Conservation (phyloP, 352 stramenopile species). For the Lagenidium sp. region DNA sequence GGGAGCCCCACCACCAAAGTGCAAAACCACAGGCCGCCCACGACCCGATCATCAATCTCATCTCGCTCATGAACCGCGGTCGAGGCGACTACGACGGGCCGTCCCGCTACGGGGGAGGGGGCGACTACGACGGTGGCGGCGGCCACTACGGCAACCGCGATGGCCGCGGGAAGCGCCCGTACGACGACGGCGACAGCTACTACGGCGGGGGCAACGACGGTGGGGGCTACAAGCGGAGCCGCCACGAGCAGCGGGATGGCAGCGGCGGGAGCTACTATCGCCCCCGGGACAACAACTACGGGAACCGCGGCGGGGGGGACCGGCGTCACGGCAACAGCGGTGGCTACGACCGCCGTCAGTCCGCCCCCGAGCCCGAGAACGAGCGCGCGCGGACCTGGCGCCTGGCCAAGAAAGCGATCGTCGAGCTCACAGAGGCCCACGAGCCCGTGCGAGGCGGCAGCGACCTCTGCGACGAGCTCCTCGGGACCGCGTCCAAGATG, state of each 20-base stretch:
- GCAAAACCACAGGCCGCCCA: too few species aligned
- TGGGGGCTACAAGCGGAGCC: constrained; percentile 50
- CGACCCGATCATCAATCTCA: too few species aligned
- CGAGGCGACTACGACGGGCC: constrained; percentile 20
- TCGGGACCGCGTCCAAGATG: constrained; percentile 27
- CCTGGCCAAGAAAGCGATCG: constrained; percentile 59
- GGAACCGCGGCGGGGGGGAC: constrained; percentile 8
- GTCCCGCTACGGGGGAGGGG: constrained; percentile 35
- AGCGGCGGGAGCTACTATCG: constrained; percentile 14
- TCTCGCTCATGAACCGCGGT: constrained; percentile 16
- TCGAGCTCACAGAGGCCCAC: constrained; percentile 50
- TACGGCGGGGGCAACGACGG: constrained; percentile 16
- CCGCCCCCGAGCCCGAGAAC: constrained; percentile 27
- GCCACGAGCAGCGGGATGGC: constrained; percentile 29
- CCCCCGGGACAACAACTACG: constrained; percentile 10
- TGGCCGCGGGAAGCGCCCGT: constrained; percentile 50
- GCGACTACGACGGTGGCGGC: constrained; percentile 6
- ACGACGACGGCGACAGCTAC: constrained; percentile 33
- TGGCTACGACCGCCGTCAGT: constrained; percentile 17
- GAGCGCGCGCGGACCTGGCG: constrained; percentile 61
- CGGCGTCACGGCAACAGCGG: constrained; percentile 11
- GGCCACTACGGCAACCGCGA: constrained; percentile 6
- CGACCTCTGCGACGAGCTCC: constrained; percentile 36
- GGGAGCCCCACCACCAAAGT: too few species aligned
- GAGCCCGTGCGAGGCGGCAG: constrained; percentile 21